Base-by-base conservation (phyloP, 1,139 yeast species). In the Geotrichum citri-aurantii region DNA sequence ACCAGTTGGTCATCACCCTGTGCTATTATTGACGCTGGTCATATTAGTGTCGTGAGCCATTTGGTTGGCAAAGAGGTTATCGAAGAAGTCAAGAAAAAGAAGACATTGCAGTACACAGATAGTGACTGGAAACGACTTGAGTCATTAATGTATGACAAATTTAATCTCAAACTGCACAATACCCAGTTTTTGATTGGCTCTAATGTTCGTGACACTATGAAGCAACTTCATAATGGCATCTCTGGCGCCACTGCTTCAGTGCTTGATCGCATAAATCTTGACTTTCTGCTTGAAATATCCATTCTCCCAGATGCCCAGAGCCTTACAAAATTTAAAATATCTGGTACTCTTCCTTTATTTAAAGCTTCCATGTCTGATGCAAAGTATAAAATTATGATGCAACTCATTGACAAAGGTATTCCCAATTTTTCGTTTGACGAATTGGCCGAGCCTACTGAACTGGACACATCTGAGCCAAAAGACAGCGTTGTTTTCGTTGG, bases 21-120 rank as follows among this genome's bases (percentile, higher is more conserved):
- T 62, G 92, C 93, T 3, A 83, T 93, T 14, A 78, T 95, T 59
- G 99, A 95, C 79, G 97, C 98, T 14, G 99, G 99, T 68, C 97
- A 93, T 71, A 86, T 95, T 40, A 85, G 92, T 66, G 84, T 93
- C 7, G 75, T 79, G 1, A 89, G 97, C 70, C 93, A 91, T 64
- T 78, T 92, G 52, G 96, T 86, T 1, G 89, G 89, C 54, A 82
- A 82, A 65, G 80, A 81, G 2, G 83, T 82, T 55, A 81, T 91
- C 47, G 85, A 86, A 56, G 86, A 86, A 62, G 82, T 92, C 56
- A 90, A 86, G 66, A 76, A 82, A 8, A 84, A 89, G 69, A 77
- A 79, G 49, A 79, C 82, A 6, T 81, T 81, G 52, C 82, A 79
- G 62, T 91, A 91, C 70, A 81, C 84, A 1, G 81, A 80, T n/a